Evolutionary conservation across 306 rosid genomes (phyloP).

Genomic region (Canavalia gladiata): DNA sequence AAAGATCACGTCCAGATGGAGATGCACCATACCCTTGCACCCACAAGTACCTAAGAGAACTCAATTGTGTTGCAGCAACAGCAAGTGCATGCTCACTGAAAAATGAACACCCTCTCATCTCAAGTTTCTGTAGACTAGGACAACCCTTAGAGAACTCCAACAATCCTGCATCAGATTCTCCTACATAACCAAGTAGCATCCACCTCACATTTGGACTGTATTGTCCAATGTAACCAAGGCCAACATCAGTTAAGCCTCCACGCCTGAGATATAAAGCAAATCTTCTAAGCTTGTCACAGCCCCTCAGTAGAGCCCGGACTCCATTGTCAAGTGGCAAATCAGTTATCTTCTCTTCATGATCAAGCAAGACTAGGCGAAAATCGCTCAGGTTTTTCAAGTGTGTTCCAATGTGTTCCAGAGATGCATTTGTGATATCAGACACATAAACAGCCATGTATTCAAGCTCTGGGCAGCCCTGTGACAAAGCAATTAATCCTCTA

Average conservation of each 20-base stretch:
- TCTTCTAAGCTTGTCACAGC: constrained; percentile 82
- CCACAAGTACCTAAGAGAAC: constrained; percentile 90
- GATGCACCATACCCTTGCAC: constrained; percentile 89
- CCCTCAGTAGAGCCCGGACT: constrained; percentile 77
- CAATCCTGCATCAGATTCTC: constrained; percentile 83
- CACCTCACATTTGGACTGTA: constrained; percentile 87
- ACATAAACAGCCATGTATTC: constrained; percentile 93
- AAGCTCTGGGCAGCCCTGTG: constrained; percentile 85
- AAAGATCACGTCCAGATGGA: constrained; percentile 67
- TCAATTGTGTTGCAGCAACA: constrained; percentile 68
- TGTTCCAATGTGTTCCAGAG: constrained; percentile 77
- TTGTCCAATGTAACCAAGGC: constrained; percentile 80
- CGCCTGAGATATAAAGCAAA: constrained; percentile 87
- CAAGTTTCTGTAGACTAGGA: constrained; percentile 89
- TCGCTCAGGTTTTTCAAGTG: constrained; percentile 77
- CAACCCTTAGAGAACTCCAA: constrained; percentile 82
- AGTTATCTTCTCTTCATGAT: constrained; percentile 65
- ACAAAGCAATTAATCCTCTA: constrained; percentile 82
- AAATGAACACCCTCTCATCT: constrained; percentile 89
- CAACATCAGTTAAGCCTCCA: constrained; percentile 82
- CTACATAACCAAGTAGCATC: constrained; percentile 94
- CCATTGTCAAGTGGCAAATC: constrained; percentile 96
- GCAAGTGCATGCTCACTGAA: constrained; percentile 85
- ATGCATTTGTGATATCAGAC: constrained; percentile 79
- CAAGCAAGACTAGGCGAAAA: constrained; percentile 91